These are phyloP conservation scores for Camillea tinctor DNA, from an alignment of 2,329 filamentous ascomycete species.

Conservation along the genomic window DNA sequence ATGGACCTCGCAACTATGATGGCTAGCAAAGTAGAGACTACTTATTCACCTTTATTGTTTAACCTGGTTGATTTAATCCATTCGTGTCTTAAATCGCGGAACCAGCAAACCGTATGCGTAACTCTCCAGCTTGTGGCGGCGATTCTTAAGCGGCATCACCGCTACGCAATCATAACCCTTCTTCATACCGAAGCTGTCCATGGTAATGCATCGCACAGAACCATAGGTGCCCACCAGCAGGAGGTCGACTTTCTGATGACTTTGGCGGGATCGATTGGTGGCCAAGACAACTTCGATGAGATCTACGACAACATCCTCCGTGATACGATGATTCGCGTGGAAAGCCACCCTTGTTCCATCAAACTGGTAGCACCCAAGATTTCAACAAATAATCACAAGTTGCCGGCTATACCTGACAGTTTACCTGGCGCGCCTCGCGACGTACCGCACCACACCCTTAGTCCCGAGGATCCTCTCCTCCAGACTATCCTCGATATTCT, in stretches of 20 bases:
- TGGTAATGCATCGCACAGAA: slow-evolving; percentile 57
- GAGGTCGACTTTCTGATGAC: slow-evolving; percentile 71
- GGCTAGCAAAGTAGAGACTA: slow-evolving; percentile 69
- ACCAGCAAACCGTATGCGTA: slow-evolving; percentile 84
- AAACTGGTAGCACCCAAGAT: slow-evolving; percentile 63
- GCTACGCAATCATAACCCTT: slow-evolving; percentile 77
- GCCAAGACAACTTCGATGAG: slow-evolving; percentile 68
- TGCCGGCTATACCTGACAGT: slow-evolving; percentile 54
- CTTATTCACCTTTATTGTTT: slow-evolving; percentile 81
- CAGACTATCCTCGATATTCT: slow-evolving; percentile 69
- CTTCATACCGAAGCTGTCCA: slow-evolving; percentile 64
- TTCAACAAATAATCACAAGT: slow-evolving; percentile 54
- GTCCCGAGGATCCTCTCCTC: slow-evolving; percentile 60
- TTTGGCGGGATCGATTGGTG: slow-evolving; percentile 67
- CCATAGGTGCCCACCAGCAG: slow-evolving; percentile 70
- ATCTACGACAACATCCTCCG: slow-evolving; percentile 70
- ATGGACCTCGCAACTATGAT: slow-evolving; percentile 82
- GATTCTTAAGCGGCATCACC: slow-evolving; percentile 83
- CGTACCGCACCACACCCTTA: slow-evolving; percentile 60
- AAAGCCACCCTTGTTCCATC: slow-evolving; percentile 71
- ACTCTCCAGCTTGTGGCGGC: slow-evolving; percentile 85
- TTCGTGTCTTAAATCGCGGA: slow-evolving; percentile 79
- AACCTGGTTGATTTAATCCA: slow-evolving; percentile 89
- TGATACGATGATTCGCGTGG: slow-evolving; percentile 67
- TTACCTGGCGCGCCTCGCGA: slow-evolving; percentile 61